Evolutionary conservation across 2,329 filamentous ascomycete species (phyloP), one percentile per base, ranked within the genome.

Genomic region (Gremmenia infestans): DNA sequence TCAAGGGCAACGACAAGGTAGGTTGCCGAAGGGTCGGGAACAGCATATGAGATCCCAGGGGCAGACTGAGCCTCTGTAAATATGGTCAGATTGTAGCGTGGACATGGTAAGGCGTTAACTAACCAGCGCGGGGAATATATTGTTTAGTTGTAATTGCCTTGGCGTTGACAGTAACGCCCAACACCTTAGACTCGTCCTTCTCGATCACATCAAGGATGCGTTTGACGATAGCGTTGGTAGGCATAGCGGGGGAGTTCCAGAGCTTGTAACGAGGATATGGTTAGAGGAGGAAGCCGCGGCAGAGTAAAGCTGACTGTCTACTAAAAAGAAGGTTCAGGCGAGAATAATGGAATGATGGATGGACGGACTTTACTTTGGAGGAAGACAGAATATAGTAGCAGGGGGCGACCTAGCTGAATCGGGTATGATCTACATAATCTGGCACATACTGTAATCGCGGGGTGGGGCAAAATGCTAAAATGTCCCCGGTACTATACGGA

Each of bases 1-100:
- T 80, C 77, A 36, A 79, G 58, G 50, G 65, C 67, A 35, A 77
- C 63, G 53, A 74, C 64, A 23, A 78, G 54, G 65, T 76, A 78
- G 37, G 62, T 68, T 19, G 39, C 43, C 2, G 52, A 37, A 32
- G 63, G 46, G 22, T 49, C 48, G 11, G 55, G 49, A 42, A 49
- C 32, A 35, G 35, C 42, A 50, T 63, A 61, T 36, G 39, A 50
- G 25, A 66, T 28, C 11, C 57, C 48, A 2, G 65, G 65, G n/a
- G 62, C 48, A 2, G 32, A 45, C 53, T 66, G 62, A 8, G 61
- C 65, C 14, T 61, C 60, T 64, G 53, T 45, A 42, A 19, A 36
- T 28, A 35, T 32, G 15, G 22, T 28, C 15, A 23, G 35, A 15
- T 39, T 9, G 36, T 22, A 5, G 19, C n/a, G 36, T 50, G 36